A percentile compares a stretch with the other conserved stretches of the same genome.
phyloP scores from a whole-genome alignment of 495 filamentous ascomycete species.

The Trichoderma virens region DNA sequence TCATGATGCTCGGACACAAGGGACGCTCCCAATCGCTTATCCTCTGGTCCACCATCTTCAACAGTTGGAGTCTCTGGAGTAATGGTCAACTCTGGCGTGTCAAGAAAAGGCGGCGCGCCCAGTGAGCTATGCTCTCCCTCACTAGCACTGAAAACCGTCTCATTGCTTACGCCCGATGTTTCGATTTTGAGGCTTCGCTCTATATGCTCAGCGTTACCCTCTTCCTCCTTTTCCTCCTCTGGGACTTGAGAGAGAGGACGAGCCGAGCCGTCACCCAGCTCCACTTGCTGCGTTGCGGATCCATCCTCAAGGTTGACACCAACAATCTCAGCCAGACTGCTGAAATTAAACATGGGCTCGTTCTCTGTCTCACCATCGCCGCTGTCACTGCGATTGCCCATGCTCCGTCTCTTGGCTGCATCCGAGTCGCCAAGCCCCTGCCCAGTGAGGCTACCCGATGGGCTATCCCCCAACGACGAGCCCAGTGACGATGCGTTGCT shows the following conservation, averaged over 20 bases:
- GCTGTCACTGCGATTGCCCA: slow-evolving; percentile 29
- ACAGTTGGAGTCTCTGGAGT: not conserved
- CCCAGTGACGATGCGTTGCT: slow-evolving; percentile 76
- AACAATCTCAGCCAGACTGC: slow-evolving; percentile 80
- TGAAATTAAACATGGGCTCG: slow-evolving; percentile 87
- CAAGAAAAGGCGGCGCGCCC: not conserved
- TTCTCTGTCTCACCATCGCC: slow-evolving; percentile 42
- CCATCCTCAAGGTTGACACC: slow-evolving; percentile 44
- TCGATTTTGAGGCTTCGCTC: slow-evolving; percentile 15
- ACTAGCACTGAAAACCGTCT: not conserved
- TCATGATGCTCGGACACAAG: not conserved
- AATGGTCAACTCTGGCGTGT: not conserved
- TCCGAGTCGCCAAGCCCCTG: slow-evolving; percentile 34
- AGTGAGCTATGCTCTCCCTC: not conserved
- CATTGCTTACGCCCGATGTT: not conserved
- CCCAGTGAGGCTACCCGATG: slow-evolving; percentile 45
- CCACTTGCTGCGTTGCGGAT: not conserved
- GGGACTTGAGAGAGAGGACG: not conserved
- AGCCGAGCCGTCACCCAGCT: not conserved
- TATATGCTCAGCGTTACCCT: slow-evolving; percentile 20
- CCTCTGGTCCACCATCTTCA: not conserved
- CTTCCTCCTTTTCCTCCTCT: slow-evolving; percentile 2
- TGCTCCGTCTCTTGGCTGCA: slow-evolving; percentile 35
- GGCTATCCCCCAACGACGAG: slow-evolving; percentile 64
- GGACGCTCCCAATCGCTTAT: slow-evolving; percentile 8